Evolutionary conservation across 352 stramenopile species (phyloP).

Genomic region (Stephanocyclus meneghinianus): DNA sequence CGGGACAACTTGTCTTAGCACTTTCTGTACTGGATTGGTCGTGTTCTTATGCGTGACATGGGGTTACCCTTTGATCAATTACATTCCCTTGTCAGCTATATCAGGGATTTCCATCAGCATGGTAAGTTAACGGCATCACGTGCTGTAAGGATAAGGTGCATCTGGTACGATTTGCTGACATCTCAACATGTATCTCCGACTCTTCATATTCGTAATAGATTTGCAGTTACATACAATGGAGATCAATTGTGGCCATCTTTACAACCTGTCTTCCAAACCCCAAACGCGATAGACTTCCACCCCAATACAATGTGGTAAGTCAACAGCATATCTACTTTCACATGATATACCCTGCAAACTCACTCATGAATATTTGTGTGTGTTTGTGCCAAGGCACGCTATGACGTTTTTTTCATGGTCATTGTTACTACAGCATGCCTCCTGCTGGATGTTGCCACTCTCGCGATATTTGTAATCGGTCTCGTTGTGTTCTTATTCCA

Average conservation of each 20-base stretch:
- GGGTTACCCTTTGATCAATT: conserved; percentile 42
- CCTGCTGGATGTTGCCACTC: conserved; percentile 40
- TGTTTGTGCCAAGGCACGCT: not conserved
- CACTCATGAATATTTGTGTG: no score
- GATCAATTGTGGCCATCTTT: conserved; percentile 37
- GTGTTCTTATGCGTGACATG: conserved; percentile 42
- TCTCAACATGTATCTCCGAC: not conserved
- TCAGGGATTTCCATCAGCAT: conserved; percentile 46
- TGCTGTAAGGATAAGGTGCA: no score
- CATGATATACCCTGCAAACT: no score
- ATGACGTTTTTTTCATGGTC: conserved; percentile 52
- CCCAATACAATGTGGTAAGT: conserved; percentile 41
- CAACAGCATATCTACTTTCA: no score
- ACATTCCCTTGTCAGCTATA: conserved; percentile 47
- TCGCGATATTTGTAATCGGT: conserved; percentile 33
- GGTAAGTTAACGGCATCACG: conserved; percentile 4
- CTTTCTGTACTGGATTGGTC: conserved; percentile 41
- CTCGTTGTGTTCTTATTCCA: conserved; percentile 13
- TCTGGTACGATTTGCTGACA: not conserved
- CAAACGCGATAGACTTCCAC: conserved; percentile 33
- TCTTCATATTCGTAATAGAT: not conserved
- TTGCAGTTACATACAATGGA: conserved; percentile 53
- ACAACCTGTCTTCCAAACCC: conserved; percentile 30
- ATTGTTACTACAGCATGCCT: conserved; percentile 36
- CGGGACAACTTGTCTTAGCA: conserved; percentile 47